Evolutionary conservation across 2,329 filamentous ascomycete genomes (phyloP).

Genomic region (Colletotrichum brevisporum): DNA sequence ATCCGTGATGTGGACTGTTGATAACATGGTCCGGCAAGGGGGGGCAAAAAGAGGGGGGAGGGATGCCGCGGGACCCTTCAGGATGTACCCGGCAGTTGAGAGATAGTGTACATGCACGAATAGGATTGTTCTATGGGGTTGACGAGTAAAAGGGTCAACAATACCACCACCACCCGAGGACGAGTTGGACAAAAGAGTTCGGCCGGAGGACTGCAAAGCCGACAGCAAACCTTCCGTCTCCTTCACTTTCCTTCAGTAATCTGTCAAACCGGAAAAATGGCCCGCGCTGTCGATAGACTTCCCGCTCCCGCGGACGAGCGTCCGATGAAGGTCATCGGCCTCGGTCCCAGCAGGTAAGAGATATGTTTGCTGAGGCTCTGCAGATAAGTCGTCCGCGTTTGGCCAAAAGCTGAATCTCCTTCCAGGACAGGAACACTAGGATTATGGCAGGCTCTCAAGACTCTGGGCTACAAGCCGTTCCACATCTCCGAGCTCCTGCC

Average conservation of each 20-base stretch:
- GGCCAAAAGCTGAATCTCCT: background rate
- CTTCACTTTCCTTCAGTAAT: background rate
- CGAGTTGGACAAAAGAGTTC: background rate
- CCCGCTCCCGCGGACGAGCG: constrained; percentile 18
- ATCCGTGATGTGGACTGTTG: background rate
- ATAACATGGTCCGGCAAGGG: constrained; percentile 12
- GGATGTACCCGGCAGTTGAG: constrained; percentile 6
- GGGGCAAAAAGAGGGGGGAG: background rate
- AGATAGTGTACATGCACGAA: background rate
- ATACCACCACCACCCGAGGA: background rate
- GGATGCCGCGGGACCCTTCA: background rate
- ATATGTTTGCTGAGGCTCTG: background rate
- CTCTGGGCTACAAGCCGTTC: constrained; percentile 54
- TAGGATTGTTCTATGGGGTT: background rate
- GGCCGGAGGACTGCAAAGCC: background rate
- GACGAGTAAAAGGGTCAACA: constrained; percentile 25
- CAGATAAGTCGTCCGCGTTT: background rate
- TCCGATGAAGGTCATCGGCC: constrained; percentile 34
- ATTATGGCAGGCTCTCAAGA: constrained; percentile 51
- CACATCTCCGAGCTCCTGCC: constrained; percentile 52
- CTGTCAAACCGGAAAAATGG: constrained; percentile 20
- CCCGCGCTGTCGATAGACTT: constrained; percentile 36
- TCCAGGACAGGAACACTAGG: constrained; percentile 54
- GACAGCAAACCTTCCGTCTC: background rate
- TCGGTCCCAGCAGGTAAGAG: constrained; percentile 33